Evolutionary conservation across 768 basidiomycete genomes (phyloP), one percentile per base, ranked within the genome.

Genomic region (Russula earlei): DNA sequence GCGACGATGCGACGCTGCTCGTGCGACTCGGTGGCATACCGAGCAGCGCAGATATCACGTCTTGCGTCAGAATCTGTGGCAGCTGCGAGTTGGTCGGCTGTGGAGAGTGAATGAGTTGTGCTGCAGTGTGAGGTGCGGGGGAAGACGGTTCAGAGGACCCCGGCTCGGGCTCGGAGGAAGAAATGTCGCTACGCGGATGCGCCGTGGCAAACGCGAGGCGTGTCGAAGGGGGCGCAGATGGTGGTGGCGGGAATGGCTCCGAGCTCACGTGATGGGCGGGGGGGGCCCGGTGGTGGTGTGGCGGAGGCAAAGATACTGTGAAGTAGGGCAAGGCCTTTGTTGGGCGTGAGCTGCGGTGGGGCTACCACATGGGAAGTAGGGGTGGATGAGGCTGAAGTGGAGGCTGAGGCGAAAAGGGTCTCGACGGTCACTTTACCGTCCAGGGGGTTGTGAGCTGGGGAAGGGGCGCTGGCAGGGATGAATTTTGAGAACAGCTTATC

Each of bases 231-330:
- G 60, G 62, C 14, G 60, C 56, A 49, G 59, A 64, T 33, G 64
- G 61, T 15, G 59, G 64, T 4, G 57, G 59, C 2, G 60, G 58
- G 49, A 60, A 62, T 14, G 59, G 52, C 38, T 50, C 55, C 36
- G 62, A 50, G 43, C 60, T 53, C 27, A 61, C 55, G 40, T 52
- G 55, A 25, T 48, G 58, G 19, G 44, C 17, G 15, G 45, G n/a
- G n/a, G 58, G 62, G 37, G 60, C 37, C 10, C 12, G 69, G 63
- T 22, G 67, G 63, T 22, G 67, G 67, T 15, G 68, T 70, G 5
- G 81, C 87, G 5, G 86, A 89, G 3, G 87, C 87, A 65, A 90
- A 89, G 40, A 90, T 85, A 12, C 79, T 76, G 60, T 85, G 74
- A 15, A 90, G 71, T 31, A 90, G 72, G 17, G 78, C 71, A 46